A percentile compares a stretch with the other conserved stretches of the same genome.
Conservation (phyloP, 2,329 filamentous ascomycete genomes). For the Microdochium paspali region DNA sequence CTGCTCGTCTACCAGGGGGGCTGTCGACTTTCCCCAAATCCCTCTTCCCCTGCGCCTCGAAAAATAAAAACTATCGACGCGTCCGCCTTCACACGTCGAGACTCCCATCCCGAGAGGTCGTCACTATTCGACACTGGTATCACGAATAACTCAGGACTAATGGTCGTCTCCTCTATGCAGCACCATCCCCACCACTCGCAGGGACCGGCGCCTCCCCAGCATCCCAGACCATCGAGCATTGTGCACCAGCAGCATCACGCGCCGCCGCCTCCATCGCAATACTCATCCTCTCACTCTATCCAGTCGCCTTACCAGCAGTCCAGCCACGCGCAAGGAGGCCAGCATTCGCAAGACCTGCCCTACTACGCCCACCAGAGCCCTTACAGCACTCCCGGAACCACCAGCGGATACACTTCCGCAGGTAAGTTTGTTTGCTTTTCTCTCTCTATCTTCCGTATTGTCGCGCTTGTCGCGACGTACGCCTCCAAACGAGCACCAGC, state of each 20-base stretch:
- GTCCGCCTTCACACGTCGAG: conserved; percentile 26
- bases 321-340: conserved; percentile 50
- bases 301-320: conserved; percentile 57
- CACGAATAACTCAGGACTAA: conserved; percentile 33
- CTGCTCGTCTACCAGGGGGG: conserved; percentile 33
- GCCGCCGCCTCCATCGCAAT: conserved; percentile 55
- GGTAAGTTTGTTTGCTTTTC: conserved; percentile 44
- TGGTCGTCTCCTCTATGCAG: conserved; percentile 56
- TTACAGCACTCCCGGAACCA: conserved; percentile 74
- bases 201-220: conserved; percentile 60
- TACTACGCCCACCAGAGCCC: conserved; percentile 74
- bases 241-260: conserved; percentile 66
- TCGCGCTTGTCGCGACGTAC: too few species aligned
- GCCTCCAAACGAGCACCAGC: too few species aligned
- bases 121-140: conserved; percentile 18
- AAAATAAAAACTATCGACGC: conserved; percentile 41
- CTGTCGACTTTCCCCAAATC: conserved; percentile 26
- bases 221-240: conserved; percentile 62
- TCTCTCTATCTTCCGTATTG: conserved; percentile 5
- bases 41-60: conserved; percentile 34
- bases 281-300: conserved; percentile 57
- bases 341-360: conserved; percentile 57
- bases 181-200: conserved; percentile 68
- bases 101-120: conserved; percentile 29
- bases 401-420: conserved; percentile 78